Evolutionary conservation across 805 yeast genomes (phyloP).

Genomic region (Suhomyces prunicola): DNA sequence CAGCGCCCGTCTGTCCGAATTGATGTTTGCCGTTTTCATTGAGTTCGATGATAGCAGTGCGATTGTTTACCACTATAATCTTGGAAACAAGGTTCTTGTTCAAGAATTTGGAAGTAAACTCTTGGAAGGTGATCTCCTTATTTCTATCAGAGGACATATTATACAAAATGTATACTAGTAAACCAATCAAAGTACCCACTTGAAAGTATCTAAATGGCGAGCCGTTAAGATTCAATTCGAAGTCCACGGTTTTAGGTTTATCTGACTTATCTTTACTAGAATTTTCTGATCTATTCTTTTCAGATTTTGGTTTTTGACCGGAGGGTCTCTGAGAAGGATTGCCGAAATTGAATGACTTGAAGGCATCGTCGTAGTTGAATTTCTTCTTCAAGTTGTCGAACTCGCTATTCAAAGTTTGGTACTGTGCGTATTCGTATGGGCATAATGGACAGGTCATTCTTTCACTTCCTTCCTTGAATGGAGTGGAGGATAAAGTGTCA

Average conservation of each 20-base stretch:
- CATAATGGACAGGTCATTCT: constrained; percentile 24
- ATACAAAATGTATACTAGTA: constrained; percentile 22
- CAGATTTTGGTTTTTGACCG: constrained; percentile 6
- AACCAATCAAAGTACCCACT: constrained; percentile 29
- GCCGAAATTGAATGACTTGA: constrained; percentile 2
- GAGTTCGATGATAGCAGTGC: constrained; percentile 67
- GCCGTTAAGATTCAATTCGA: constrained; percentile 23
- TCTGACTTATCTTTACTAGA: constrained; percentile 12
- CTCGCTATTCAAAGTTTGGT: constrained; percentile 11
- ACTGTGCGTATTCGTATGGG: constrained; percentile 25
- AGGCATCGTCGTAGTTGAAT: constrained; percentile 4
- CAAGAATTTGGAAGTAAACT: constrained; percentile 71
- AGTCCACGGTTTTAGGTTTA: constrained; percentile 13
- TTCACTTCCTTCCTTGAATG: constrained; percentile 19
- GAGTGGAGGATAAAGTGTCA: constrained; percentile 22
- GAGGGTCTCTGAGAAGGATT: constrained; percentile 4
- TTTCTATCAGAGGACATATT: constrained; percentile 15
- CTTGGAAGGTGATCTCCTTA: constrained; percentile 83
- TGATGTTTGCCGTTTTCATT: constrained; percentile 59
- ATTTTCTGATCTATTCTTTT: not conserved
- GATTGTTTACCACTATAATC: constrained; percentile 73
- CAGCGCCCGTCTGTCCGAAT: constrained; percentile 15
- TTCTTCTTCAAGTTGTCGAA: constrained; percentile 8
- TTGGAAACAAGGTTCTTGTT: constrained; percentile 75
- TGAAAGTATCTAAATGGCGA: constrained; percentile 27